Conservation (phyloP, 1,284 basidiomycete species). For the Tausonia pullulans region DNA sequence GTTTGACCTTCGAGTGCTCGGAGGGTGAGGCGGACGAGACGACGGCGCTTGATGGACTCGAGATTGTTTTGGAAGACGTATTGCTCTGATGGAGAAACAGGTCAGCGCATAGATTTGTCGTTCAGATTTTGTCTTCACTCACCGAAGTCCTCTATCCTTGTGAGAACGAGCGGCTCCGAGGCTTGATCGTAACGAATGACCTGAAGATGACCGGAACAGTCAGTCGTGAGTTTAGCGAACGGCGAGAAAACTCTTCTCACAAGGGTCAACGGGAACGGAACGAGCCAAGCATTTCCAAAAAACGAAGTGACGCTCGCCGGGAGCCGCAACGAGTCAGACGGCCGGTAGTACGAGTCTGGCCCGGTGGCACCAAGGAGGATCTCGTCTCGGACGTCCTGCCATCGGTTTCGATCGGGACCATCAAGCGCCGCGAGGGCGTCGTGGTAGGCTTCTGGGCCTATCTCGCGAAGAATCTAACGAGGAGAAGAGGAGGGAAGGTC, state of each 20-base stretch:
- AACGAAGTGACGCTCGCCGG: constrained; percentile 37
- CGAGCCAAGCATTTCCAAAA: constrained; percentile 66
- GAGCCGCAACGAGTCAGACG: neutral
- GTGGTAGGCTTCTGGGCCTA: constrained; percentile 26
- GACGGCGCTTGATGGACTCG: constrained; percentile 41
- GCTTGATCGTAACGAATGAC: constrained; percentile 61
- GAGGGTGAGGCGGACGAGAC: constrained; percentile 54
- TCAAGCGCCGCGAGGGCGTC: constrained; percentile 19
- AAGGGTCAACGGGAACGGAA: constrained; percentile 62
- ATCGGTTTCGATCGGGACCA: constrained; percentile 37
- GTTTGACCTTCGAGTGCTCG: constrained; percentile 55
- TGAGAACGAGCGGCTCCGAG: constrained; percentile 42
- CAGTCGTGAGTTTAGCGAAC: neutral
- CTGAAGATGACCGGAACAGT: constrained; percentile 30
- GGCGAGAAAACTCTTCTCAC: constrained; percentile 32
- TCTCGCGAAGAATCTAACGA: constrained; percentile 18
- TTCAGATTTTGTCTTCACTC: constrained; percentile 32
- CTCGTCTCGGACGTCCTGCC: constrained; percentile 38
- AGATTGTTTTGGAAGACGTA: constrained; percentile 51
- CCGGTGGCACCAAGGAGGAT: constrained; percentile 50
- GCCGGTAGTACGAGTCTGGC: constrained; percentile 55
- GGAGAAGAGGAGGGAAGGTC: neutral
- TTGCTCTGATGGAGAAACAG: neutral
- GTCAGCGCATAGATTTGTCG: neutral
- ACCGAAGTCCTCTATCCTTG: constrained; percentile 45